phyloP scores from a whole-genome alignment of 495 filamentous ascomycete species.

The Paragyromitra xinjiangensis region DNA sequence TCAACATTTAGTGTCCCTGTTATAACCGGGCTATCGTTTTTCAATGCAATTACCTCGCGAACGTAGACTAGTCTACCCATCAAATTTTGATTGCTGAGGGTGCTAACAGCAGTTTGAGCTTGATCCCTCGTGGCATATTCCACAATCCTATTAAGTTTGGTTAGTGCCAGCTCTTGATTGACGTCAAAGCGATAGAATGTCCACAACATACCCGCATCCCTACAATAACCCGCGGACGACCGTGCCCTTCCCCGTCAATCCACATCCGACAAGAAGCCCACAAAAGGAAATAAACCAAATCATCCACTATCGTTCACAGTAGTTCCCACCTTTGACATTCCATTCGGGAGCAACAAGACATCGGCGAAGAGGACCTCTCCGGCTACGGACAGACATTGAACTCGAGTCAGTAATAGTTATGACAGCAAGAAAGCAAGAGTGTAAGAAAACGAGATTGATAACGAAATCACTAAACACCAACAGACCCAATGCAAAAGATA shows the following conservation, averaged over 20 bases:
- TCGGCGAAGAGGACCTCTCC: constrained; percentile 99
- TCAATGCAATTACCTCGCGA: constrained; percentile 76
- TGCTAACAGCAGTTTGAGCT: constrained; percentile 96
- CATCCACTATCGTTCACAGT: constrained; percentile 87
- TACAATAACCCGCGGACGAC: constrained; percentile 84
- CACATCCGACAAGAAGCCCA: constrained; percentile 88
- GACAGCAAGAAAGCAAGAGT: constrained; percentile 1
- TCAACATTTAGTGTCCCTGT: constrained; percentile 9
- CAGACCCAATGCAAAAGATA: not conserved
- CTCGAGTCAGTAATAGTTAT: constrained; percentile 28
- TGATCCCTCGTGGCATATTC: constrained; percentile 99
- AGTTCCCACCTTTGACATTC: constrained; percentile 99
- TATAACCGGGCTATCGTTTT: constrained; percentile 2
- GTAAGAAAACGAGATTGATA: constrained; percentile 7
- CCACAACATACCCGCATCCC: constrained; percentile 94
- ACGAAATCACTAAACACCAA: constrained; percentile 12
- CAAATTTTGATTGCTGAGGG: constrained; percentile 97
- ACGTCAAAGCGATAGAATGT: not conserved
- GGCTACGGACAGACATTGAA: constrained; percentile 66
- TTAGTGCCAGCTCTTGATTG: constrained; percentile 50
- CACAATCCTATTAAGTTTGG: constrained; percentile 79
- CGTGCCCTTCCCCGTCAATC: constrained; percentile 99
- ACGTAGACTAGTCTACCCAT: constrained; percentile 99
- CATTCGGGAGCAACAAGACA: constrained; percentile 99
- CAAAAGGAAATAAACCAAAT: constrained; percentile 72